Conservation (phyloP, 208 protist genomes). For the Wallacemonas sp. region DNA sequence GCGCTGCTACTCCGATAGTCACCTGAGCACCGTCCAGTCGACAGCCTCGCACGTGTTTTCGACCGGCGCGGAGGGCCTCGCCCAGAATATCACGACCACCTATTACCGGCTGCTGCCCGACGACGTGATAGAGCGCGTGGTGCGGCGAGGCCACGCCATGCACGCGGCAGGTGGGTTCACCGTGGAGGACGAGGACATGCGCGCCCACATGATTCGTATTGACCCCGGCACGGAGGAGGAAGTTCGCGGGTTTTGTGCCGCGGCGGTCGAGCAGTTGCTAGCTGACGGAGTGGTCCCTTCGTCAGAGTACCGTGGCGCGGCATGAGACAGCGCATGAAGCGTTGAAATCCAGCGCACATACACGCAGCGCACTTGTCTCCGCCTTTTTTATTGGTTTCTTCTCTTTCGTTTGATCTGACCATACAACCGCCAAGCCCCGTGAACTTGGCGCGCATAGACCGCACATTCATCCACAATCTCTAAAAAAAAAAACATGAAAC, state of each 20-base stretch:
- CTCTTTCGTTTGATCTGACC: no score
- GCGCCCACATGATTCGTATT: slow-evolving; percentile 37
- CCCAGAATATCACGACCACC: slow-evolving; percentile 56
- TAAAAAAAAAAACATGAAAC: no score
- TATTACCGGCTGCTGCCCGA: slow-evolving; percentile 56
- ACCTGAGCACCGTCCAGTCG: slow-evolving; percentile 64
- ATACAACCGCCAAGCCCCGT: no score
- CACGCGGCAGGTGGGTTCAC: slow-evolving; percentile 73
- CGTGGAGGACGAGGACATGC: slow-evolving; percentile 79
- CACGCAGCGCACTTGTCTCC: no score
- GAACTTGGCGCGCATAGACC: no score
- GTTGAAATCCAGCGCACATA: no score
- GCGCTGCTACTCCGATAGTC: slow-evolving; percentile 57
- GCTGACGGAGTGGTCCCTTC: neutral
- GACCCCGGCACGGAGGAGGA: slow-evolving; percentile 55
- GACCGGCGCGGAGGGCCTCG: slow-evolving; percentile 24
- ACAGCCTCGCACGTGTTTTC: slow-evolving; percentile 55
- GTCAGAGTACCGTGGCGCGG: no score
- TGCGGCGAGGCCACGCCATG: slow-evolving; percentile 49
- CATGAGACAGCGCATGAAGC: no score
- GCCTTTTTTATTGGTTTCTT: no score
- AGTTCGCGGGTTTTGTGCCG: slow-evolving; percentile 52
- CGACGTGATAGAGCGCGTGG: slow-evolving; percentile 53
- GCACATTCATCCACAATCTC: no score
- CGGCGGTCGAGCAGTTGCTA: slow-evolving; percentile 32